Evolutionary conservation across 2,329 filamentous ascomycete genomes (phyloP), one percentile per base, ranked within the genome.

Genomic region (Pezizomycotina sp.): DNA sequence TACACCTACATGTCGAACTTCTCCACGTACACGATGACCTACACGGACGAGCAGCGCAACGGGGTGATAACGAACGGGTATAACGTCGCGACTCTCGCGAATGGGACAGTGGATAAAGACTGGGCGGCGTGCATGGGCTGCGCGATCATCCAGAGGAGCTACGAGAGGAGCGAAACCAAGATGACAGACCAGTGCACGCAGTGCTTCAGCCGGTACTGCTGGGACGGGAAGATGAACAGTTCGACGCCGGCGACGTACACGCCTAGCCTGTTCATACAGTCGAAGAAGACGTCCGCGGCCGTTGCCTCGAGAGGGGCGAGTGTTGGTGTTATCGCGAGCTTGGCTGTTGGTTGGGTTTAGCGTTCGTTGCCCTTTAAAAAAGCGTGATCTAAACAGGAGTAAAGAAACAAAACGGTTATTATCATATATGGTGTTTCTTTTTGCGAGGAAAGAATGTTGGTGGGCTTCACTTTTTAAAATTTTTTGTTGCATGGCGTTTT

Each of bases 91-190:
- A 93, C 84, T 0, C 75, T 77, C 62, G 81, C 70, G 33, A 93
- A 95, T 59, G 70, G 66, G 31, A 84, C 81, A 1, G 54, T 74
- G 3, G 77, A 91, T 54, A 50, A 58, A 3, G 58, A 76, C 45
- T 98, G 89, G 86, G 65, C 77, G 0, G 65, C 71, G 2, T 98
- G 86, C 50, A 77, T 92, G 4, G 82, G 75, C 14, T 98, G 89
- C 58, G 89, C 86, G 4, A 74, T 92, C 24, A 65, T 95, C 10
- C 70, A 68, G 34, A 70, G 86, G 43, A 82, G 75, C 48, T 69
- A 89, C 47, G 64, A 71, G 43, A 68, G 81, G 31, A 86, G 80
- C 0, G 77, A 76, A 0, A 45, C 60, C 0, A 65, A 84, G 1
- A 32, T 43, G 3, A 86, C 86, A 0, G 63, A 67, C 1, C 71